Base-by-base conservation (phyloP, 2,329 filamentous ascomycete species). In the Fusarium siculi region DNA sequence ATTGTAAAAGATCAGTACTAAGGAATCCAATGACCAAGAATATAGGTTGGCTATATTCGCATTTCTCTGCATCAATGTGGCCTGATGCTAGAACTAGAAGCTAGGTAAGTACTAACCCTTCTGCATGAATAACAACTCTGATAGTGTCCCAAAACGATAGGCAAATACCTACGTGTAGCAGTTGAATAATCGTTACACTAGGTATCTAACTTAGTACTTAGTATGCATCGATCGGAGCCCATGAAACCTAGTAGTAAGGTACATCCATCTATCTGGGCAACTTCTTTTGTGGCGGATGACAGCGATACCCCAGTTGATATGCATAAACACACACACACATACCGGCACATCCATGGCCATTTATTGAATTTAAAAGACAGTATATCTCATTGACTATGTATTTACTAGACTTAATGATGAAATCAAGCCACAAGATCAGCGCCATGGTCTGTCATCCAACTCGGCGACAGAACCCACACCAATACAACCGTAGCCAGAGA, bases 401-500 rank as follows among this genome's bases (percentile, higher is more conserved):
- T 34, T 59, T 25, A 28, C 18, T 54, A 25, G 19, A 18, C 23
- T 54, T 14, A 28, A 53, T 39, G 34, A 53, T 25, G 30, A 50
- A 23, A 23, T 53, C 23, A 28, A 28, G 39, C 30, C n/a, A 28
- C 21, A 34, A 34, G 32, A 37, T 28, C 55, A 56, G 21, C 25
- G 21, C 12, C 23, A 37, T 57, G 15, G 21, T 40, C 61, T 30
- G 18, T 63, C 44, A 42, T 28, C 32, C 23, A 32, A 36, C 32
- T 42, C 61, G 37, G 47, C 25, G 32, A 56, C 23, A 42, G 66
- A 19, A 66, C 53, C 34, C 40, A 46, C 28, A 53, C 39, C 39
- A 28, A 61, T 60, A 71, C 54, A 56, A 58, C 57, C 54, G 46
- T 42, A 42, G 47, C 39, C 50, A 57, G 49, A 57, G 40, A 36